Conservation (phyloP, 352 stramenopile species). For the Globisporangium mamillatum region DNA sequence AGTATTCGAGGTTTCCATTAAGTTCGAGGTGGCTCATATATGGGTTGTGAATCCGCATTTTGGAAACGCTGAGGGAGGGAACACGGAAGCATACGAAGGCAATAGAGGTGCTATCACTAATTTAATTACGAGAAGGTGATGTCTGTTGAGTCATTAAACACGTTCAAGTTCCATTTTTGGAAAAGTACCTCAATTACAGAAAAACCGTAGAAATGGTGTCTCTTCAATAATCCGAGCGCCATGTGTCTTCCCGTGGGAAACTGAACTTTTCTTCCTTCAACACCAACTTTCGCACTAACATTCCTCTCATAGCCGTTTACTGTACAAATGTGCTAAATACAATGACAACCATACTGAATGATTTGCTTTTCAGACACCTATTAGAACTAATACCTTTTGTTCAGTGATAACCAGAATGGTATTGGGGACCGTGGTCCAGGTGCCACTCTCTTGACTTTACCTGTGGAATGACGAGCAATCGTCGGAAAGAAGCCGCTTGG, state of each 20-base stretch:
- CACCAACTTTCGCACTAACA: neutral
- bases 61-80: neutral
- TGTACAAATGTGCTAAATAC: neutral
- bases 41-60: neutral
- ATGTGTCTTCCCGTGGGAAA: neutral
- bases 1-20: neutral
- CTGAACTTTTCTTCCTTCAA: neutral
- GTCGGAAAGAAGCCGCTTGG: neutral
- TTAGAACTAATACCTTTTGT: neutral
- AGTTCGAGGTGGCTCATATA: neutral
- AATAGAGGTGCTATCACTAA: neutral
- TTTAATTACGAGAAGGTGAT: neutral
- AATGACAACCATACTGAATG: neutral
- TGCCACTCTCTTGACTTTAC: neutral
- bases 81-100: neutral
- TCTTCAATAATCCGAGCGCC: neutral
- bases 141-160: neutral
- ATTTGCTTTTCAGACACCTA: neutral
- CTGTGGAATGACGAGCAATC: neutral
- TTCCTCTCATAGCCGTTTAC: neutral
- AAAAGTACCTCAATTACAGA: neutral
- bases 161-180: neutral
- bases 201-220: neutral
- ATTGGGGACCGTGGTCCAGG: neutral
- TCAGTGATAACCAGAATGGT: neutral